These are phyloP conservation scores for Pseudogymnoascus sp. DNA, from an alignment of 2,329 filamentous ascomycete species.

Conservation along the genomic window DNA sequence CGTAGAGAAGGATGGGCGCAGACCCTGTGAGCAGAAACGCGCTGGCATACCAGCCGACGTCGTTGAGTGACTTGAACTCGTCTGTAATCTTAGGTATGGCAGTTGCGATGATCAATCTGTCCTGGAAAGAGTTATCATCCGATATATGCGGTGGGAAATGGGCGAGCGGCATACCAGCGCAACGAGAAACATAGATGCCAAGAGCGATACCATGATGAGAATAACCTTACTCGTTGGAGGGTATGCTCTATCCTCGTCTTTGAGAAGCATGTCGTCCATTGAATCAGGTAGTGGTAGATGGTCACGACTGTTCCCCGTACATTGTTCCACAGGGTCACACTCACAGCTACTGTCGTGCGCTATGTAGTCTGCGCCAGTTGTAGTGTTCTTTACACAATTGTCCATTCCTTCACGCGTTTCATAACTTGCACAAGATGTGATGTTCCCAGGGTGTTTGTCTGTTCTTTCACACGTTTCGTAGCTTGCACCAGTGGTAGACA, in stretches of 20 bases:
- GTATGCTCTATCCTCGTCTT: not conserved
- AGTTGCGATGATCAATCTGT: constrained; percentile 21
- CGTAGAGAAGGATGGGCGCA: constrained; percentile 19
- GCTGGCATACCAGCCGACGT: constrained; percentile 32
- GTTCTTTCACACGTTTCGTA: not conserved
- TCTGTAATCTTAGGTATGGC: constrained; percentile 20
- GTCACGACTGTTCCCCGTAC: not conserved
- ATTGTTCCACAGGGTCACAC: not conserved
- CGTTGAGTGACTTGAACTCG: constrained; percentile 18
- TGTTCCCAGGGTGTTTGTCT: not conserved
- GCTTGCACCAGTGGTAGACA: not conserved
- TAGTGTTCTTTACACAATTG: not conserved
- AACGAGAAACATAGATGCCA: constrained; percentile 38
- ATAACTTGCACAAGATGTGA: not conserved
- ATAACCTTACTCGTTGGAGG: not conserved
- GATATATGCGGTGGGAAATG: not conserved
- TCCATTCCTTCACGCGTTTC: not conserved
- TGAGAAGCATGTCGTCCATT: not conserved
- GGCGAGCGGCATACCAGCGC: constrained; percentile 24
- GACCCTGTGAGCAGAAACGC: constrained; percentile 28
- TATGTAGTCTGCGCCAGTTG: not conserved
- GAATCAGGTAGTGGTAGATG: not conserved
- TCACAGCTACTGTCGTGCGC: not conserved
- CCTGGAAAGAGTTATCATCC: constrained; percentile 16
- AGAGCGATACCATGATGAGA: constrained; percentile 34